Evolutionary conservation across 169 alveolate species (phyloP), one percentile per base, ranked within the genome.

Genomic region (Eimeria falciformis): DNA sequence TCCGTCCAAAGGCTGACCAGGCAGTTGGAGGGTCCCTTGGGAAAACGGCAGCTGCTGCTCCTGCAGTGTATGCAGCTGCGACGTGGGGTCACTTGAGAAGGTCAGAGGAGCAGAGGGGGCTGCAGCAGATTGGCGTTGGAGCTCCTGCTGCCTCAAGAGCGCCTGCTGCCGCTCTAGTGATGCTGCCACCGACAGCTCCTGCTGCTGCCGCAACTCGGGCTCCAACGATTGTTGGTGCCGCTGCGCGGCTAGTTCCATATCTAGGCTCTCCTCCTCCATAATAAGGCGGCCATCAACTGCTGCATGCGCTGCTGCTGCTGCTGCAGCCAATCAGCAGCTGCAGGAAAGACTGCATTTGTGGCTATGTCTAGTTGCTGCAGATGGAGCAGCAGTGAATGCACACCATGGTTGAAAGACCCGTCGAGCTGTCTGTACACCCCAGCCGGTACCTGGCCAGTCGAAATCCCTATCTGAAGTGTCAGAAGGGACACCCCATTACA

Each of bases 21-120:
- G n/a, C n/a, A n/a, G n/a, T n/a, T n/a, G n/a, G n/a, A n/a, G n/a
- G n/a, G n/a, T n/a, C n/a, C n/a, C n/a, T n/a, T n/a, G n/a, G n/a
- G n/a, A n/a, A n/a, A n/a, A n/a, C 81, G 37, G 55, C 55, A 33
- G 27, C 18, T 69, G 81, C 81, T 69, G 81, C 81, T 33, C 25
- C 81, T 69, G 81, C 0, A 69, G 55, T 2, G 81, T 53, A 69
- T 69, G 81, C 50, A 69, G 81, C 81, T 69, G 81, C 81, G 50
- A 53, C 33, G 37, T 6, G 17, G 81, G 81, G 17, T 69, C 55
- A 33, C 47, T 33, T 11, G 81, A 25, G 3, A 33, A 33, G 27
- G 81, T 0, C 33, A 33, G 53, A 5, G 81, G 14, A 7, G 81
- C 81, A 33, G 81, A 7, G 37, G 81, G 55, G 25, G 18, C 81